Evolutionary conservation across 768 basidiomycete genomes (phyloP).

Genomic region (Mycena pura): DNA sequence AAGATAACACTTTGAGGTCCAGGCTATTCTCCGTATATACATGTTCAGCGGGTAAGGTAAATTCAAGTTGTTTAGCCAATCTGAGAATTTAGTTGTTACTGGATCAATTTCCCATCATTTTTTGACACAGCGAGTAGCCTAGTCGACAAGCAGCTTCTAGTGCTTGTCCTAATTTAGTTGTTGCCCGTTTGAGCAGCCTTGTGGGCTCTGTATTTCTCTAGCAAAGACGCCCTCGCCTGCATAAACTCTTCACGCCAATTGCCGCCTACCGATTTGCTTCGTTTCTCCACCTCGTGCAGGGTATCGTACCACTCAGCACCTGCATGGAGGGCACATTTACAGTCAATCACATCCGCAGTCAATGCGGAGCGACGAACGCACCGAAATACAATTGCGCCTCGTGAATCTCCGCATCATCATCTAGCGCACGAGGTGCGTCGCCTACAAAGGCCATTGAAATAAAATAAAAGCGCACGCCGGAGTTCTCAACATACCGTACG

Average conservation of each 20-base stretch:
- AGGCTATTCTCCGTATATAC: too few relatives aligned
- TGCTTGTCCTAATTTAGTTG: too few relatives aligned
- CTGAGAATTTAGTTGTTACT: too few relatives aligned
- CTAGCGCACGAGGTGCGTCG: neutral
- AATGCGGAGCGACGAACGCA: neutral
- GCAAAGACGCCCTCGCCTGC: neutral
- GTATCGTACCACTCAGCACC: slow-evolving; percentile 11
- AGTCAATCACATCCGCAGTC: too few relatives aligned
- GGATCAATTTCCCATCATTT: too few relatives aligned
- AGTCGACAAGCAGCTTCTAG: too few relatives aligned
- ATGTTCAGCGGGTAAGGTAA: too few relatives aligned
- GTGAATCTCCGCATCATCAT: slow-evolving; percentile 23
- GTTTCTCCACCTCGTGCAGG: neutral
- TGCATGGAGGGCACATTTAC: neutral
- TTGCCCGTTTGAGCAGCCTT: too few relatives aligned
- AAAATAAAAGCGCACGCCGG: neutral
- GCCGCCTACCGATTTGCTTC: neutral
- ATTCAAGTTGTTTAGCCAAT: too few relatives aligned
- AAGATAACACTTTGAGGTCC: too few relatives aligned
- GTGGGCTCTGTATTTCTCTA: slow-evolving; percentile 17
- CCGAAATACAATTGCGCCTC: slow-evolving; percentile 24
- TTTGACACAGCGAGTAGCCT: too few relatives aligned
- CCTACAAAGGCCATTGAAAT: neutral
- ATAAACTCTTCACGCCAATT: neutral
- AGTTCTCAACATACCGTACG: slow-evolving; percentile 35